Percentiles rank a stretch among this genome's conserved stretches.
phyloP scores from a whole-genome alignment of 139 green algal species.

The Dunaliella sp. region DNA sequence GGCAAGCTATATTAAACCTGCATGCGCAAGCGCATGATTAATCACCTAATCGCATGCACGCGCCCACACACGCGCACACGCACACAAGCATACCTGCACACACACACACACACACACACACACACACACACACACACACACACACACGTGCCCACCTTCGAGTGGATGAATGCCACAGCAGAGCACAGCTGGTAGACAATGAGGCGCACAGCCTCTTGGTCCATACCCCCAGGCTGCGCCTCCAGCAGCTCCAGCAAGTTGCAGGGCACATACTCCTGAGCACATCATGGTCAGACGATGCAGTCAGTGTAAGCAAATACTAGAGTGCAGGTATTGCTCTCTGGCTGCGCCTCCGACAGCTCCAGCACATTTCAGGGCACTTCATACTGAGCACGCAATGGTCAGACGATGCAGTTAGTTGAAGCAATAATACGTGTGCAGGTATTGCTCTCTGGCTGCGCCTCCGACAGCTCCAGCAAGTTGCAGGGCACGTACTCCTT shows the following conservation, averaged over 20 bases:
- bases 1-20: no score
- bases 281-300: no score
- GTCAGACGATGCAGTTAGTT: no score
- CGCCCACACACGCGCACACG: background rate
- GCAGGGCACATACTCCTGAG: slow-evolving; percentile 39
- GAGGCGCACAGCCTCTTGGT: slow-evolving; percentile 41
- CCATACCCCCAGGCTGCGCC: slow-evolving; percentile 45
- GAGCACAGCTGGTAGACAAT: slow-evolving; percentile 65
- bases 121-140: background rate
- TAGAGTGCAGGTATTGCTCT: no score
- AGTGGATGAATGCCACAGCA: slow-evolving; percentile 61
- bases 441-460: background rate
- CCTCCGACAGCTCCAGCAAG: background rate
- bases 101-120: background rate
- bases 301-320: no score
- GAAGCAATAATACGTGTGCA: no score
- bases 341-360: background rate
- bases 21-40: no score
- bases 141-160: slow-evolving; percentile 20
- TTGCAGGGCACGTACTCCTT: background rate
- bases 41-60: no score
- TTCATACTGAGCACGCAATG: background rate
- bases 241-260: slow-evolving; percentile 67
- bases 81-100: background rate
- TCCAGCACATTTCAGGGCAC: background rate